These are phyloP conservation scores for Tripidium arundinaceum DNA, from an alignment of 202 grass and related monocot genomes.

Conservation along the genomic window DNA sequence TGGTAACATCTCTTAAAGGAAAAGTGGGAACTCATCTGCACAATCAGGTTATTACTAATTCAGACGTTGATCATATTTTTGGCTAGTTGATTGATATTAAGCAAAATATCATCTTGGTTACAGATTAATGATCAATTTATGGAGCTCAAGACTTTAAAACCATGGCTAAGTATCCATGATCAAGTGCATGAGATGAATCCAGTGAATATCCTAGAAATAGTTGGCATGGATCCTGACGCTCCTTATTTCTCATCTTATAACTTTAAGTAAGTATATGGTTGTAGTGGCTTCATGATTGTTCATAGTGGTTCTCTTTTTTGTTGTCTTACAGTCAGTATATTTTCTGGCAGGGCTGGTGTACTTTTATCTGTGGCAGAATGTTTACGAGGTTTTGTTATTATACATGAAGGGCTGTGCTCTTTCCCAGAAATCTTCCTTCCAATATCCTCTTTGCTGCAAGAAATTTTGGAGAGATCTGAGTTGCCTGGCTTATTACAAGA, in stretches of 20 bases:
- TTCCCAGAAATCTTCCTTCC: constrained; percentile 91
- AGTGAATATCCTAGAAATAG: constrained; percentile 58
- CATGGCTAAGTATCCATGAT: constrained; percentile 61
- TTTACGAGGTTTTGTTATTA: constrained; percentile 74
- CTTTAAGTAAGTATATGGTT: constrained; percentile 60
- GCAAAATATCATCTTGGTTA: constrained; percentile 30
- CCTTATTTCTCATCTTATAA: constrained; percentile 58
- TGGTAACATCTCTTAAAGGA: constrained; percentile 55
- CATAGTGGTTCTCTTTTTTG: not conserved
- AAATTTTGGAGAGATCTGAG: constrained; percentile 52
- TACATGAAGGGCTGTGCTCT: constrained; percentile 68
- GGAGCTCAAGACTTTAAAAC: constrained; percentile 71
- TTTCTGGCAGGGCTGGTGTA: constrained; percentile 53
- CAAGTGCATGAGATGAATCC: constrained; percentile 41
- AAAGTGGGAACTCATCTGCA: constrained; percentile 40
- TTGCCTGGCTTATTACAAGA: constrained; percentile 36
- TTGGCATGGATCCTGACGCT: constrained; percentile 59
- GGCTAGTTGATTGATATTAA: constrained; percentile 17
- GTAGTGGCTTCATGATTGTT: not conserved
- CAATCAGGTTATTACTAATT: constrained; percentile 47
- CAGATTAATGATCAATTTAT: constrained; percentile 61
- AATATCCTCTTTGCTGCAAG: constrained; percentile 53
- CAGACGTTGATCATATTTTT: not conserved
- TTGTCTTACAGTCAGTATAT: constrained; percentile 20
- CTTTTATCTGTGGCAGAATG: constrained; percentile 68